phyloP scores from a whole-genome alignment of 345 rosid species.

The Brassica incana region DNA sequence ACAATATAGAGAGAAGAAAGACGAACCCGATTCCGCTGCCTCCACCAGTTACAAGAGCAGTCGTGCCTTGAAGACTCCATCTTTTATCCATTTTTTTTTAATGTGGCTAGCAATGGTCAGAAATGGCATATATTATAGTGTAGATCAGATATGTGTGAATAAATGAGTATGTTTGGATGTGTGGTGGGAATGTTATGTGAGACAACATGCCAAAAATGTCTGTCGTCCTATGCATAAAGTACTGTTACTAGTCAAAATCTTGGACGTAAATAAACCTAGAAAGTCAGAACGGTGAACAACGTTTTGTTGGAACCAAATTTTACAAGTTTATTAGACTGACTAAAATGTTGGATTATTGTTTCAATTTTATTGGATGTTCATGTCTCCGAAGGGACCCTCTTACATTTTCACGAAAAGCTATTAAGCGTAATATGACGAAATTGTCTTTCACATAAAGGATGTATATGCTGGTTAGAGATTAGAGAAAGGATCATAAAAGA shows the following conservation, averaged over 20 bases:
- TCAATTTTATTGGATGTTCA: too few relatives aligned
- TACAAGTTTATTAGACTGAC: not conserved
- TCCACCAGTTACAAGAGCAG: conserved; percentile 53
- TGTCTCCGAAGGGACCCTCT: too few relatives aligned
- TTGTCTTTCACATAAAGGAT: too few relatives aligned
- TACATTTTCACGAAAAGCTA: not conserved
- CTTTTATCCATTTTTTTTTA: conserved; percentile 31
- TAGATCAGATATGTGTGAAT: not conserved
- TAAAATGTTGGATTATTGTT: too few relatives aligned
- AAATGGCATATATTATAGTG: not conserved
- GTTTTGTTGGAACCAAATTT: not conserved
- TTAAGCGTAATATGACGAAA: too few relatives aligned
- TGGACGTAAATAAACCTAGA: not conserved
- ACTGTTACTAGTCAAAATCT: not conserved
- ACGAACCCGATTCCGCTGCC: conserved; percentile 42
- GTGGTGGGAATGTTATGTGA: not conserved
- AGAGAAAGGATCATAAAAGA: not conserved
- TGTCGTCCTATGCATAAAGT: not conserved
- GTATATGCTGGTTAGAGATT: not conserved
- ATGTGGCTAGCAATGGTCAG: not conserved
- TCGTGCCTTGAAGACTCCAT: conserved; percentile 54
- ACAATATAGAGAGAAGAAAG: not conserved
- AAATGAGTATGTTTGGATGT: not conserved
- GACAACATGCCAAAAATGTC: not conserved
- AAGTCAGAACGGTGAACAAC: not conserved